A percentile compares a stretch with the other conserved stretches of the same genome.
These are phyloP conservation scores for Paramecium sonneborni DNA, from an alignment of 73 alveolate genomes.

Conservation along the genomic window DNA sequence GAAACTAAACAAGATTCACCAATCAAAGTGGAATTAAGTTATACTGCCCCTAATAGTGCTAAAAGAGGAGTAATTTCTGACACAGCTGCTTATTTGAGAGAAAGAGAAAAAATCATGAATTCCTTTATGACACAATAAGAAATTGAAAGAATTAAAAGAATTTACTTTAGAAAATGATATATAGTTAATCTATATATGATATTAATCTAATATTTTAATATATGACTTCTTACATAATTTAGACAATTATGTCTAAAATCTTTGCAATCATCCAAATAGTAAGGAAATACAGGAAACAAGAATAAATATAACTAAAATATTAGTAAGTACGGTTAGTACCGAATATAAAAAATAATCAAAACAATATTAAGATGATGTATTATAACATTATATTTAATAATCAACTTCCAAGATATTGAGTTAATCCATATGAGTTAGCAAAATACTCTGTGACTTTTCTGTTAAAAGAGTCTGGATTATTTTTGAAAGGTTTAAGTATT, in stretches of 20 bases:
- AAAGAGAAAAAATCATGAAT: slow-evolving; percentile 34
- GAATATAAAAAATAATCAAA: not conserved
- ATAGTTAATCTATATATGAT: not conserved
- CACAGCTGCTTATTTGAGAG: slow-evolving; percentile 27
- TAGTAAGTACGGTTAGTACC: not conserved
- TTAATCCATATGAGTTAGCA: slow-evolving; percentile 42
- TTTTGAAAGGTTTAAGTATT: slow-evolving; percentile 34
- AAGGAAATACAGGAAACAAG: slow-evolving; percentile 7
- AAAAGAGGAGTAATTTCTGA: not conserved
- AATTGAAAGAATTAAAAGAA: not conserved
- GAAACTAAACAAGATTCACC: not conserved
- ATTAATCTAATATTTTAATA: not conserved
- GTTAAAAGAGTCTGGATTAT: slow-evolving; percentile 54
- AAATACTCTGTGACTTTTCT: slow-evolving; percentile 58
- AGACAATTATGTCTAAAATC: not conserved
- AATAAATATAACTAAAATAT: not conserved
- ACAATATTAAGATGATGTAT: not conserved
- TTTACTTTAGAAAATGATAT: slow-evolving; percentile 14
- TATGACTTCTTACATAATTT: too few species aligned
- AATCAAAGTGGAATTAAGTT: not conserved
- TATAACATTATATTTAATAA: not conserved
- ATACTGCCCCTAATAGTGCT: not conserved
- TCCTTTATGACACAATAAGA: slow-evolving; percentile 10
- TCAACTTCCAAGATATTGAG: slow-evolving; percentile 41
- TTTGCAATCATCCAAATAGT: not conserved